Evolutionary conservation across 495 filamentous ascomycete genomes (phyloP).

Genomic region (Penicillium pancosmium): DNA sequence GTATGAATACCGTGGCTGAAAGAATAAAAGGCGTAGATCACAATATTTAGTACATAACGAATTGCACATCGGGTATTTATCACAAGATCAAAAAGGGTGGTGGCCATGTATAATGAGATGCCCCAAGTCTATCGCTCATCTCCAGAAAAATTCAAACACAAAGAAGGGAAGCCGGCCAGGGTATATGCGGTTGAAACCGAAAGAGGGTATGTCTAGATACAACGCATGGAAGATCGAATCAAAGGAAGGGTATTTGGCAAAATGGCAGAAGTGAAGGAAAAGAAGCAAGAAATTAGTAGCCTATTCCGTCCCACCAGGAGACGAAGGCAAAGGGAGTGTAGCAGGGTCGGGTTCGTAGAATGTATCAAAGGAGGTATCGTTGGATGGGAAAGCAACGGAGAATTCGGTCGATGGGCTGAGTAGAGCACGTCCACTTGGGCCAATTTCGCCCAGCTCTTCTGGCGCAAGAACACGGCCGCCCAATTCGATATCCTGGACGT

Average conservation of each 20-base stretch:
- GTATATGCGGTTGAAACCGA: slow-evolving; percentile 15
- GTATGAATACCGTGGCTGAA: not conserved
- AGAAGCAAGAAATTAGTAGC: slow-evolving; percentile 12
- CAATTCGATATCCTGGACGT: slow-evolving; percentile 73
- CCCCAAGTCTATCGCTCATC: slow-evolving; percentile 10
- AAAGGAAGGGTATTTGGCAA: slow-evolving; percentile 31
- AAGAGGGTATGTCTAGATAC: slow-evolving; percentile 13
- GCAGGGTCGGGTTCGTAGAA: slow-evolving; percentile 15
- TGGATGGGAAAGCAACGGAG: slow-evolving; percentile 7
- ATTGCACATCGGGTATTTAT: slow-evolving; percentile 34
- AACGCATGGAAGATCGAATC: slow-evolving; percentile 5
- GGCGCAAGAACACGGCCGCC: slow-evolving; percentile 78
- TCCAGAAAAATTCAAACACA: slow-evolving; percentile 7
- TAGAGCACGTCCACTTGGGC: slow-evolving; percentile 39
- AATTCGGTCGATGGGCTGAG: slow-evolving; percentile 36
- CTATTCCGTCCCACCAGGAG: slow-evolving; percentile 31
- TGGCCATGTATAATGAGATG: slow-evolving; percentile 10
- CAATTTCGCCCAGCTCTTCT: slow-evolving; percentile 62
- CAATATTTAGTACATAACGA: slow-evolving; percentile 5
- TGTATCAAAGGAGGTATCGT: slow-evolving; percentile 11
- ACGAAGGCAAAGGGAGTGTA: slow-evolving; percentile 24
- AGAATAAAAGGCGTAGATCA: slow-evolving; percentile 1
- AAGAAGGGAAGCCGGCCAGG: slow-evolving; percentile 12
- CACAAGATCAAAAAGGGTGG: slow-evolving; percentile 19
- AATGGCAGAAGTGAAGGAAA: slow-evolving; percentile 9